Evolutionary conservation across 768 basidiomycete genomes (phyloP).

Genomic region (Lentinula lateritia): DNA sequence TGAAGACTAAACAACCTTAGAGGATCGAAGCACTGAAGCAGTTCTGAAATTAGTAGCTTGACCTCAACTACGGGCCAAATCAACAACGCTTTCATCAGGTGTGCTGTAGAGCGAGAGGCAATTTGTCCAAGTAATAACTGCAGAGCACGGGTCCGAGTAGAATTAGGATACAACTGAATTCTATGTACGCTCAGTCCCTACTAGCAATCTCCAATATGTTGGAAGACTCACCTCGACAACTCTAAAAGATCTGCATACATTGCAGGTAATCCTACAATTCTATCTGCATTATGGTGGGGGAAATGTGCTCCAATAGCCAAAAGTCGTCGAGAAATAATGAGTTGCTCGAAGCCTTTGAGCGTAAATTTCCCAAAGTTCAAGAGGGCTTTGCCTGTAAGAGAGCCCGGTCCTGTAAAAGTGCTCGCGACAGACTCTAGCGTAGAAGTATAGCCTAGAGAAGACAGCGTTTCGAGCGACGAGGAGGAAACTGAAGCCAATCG

Average conservation of each 20-base stretch:
- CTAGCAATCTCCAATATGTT: not conserved
- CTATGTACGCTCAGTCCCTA: not conserved
- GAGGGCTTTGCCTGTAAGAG: slow-evolving; percentile 1
- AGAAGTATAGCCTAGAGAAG: not conserved
- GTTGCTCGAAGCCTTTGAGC: not conserved
- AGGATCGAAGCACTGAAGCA: not conserved
- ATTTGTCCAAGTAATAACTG: not conserved
- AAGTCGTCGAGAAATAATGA: slow-evolving; percentile 3
- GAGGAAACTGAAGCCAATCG: not conserved
- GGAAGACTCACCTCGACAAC: not conserved
- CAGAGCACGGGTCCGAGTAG: not conserved
- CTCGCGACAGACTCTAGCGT: not conserved
- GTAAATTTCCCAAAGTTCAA: slow-evolving; percentile 1
- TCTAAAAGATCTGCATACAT: slow-evolving; percentile 5
- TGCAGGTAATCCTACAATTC: not conserved
- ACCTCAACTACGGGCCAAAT: not conserved
- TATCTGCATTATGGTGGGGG: not conserved
- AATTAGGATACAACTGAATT: not conserved
- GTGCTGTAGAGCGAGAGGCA: not conserved
- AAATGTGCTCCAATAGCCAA: not conserved
- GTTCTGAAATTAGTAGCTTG: not conserved
- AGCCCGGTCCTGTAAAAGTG: not conserved
- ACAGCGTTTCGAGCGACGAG: not conserved
- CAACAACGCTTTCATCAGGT: not conserved
- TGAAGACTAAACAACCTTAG: not conserved